Evolutionary conservation across 257 asterid species (phyloP), one percentile per base, ranked within the genome.

Genomic region (Buddleja alternifolia): DNA sequence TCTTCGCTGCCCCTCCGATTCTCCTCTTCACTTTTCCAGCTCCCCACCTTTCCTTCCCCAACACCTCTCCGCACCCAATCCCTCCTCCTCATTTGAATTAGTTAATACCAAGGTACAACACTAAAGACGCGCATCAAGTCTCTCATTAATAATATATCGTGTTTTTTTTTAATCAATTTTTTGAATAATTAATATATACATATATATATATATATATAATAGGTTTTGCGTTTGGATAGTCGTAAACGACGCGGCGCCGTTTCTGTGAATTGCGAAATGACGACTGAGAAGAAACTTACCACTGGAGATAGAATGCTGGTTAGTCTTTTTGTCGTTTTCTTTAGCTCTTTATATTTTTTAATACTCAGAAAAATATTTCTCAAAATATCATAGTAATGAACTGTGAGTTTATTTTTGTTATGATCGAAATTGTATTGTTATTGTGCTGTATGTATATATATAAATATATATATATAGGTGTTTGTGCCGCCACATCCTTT

Each of bases 401-500:
- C n/a, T n/a, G n/a, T n/a, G n/a, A n/a, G n/a, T n/a, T n/a, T n/a
- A n/a, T 29, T 29, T 29, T 29, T 2, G 34, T 1, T 29, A 29
- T 29, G 50, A 19, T 46, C 2, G 16, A 14, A n/a, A 24, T 11
- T 56, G 45, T 50, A 66, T 34, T 12, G 21, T 20, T 34, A 68
- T 20, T 52, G 52, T 48, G 50, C 41, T 73, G 6, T 19, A 41
- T 47, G 34, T n/a, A n/a, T n/a, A n/a, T n/a, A n/a, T n/a, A n/a
- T n/a, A n/a, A n/a, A n/a, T n/a, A n/a, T n/a, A n/a, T n/a, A n/a
- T n/a, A n/a, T n/a, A 29, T 29, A 94, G 99, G 96, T 91, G 48
- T 91, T 83, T 80, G 99, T 94, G 55, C 99, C 99, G 54, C 97
- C 95, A 15, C 99, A 94, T 78, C 95, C 97, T 58, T 78, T 91